Percentiles rank a stretch among this genome's conserved stretches.
These are phyloP conservation scores for Balamuthia mandrillaris DNA, from an alignment of 208 protist genomes.

Conservation along the genomic window DNA sequence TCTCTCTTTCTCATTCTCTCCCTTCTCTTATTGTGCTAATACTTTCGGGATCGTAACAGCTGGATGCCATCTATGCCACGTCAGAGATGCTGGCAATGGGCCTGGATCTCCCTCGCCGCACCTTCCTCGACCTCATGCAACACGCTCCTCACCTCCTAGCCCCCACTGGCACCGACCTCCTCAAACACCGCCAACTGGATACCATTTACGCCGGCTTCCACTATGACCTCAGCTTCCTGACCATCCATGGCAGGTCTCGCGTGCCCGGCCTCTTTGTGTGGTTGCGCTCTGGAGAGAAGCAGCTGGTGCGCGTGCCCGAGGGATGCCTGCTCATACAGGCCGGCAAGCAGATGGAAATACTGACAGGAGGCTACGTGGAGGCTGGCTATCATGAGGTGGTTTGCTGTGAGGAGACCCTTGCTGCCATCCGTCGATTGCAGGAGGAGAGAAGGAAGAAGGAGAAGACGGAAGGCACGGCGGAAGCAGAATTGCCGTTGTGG, in stretches of 20 bases:
- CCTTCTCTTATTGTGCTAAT: too few species aligned
- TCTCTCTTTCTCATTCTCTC: too few species aligned
- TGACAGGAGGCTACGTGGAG: conserved; percentile 66
- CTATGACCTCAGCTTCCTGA: conserved; percentile 77
- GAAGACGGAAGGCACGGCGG: not conserved
- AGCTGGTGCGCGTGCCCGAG: conserved; percentile 57
- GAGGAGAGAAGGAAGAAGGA: not conserved
- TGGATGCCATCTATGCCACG: conserved; percentile 48
- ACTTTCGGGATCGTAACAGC: conserved; percentile 40
- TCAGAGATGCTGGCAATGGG: conserved; percentile 56
- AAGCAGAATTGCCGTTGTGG: conserved; percentile 54
- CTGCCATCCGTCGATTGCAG: conserved; percentile 2
- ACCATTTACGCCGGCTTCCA: conserved; percentile 74
- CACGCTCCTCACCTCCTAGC: conserved; percentile 73
- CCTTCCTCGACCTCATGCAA: conserved; percentile 50
- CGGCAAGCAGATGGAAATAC: conserved; percentile 74
- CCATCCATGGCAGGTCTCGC: conserved; percentile 70
- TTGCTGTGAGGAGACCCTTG: conserved; percentile 58
- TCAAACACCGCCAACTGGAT: conserved; percentile 41
- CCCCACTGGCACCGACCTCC: conserved; percentile 62
- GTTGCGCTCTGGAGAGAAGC: conserved; percentile 57
- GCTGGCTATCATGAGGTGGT: conserved; percentile 75
- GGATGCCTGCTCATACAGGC: conserved; percentile 75
- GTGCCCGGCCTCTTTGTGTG: conserved; percentile 74
- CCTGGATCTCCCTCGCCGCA: conserved; percentile 42